These are phyloP conservation scores for Pugionium dolabratum DNA, from an alignment of 345 rosid species.

Conservation along the genomic window DNA sequence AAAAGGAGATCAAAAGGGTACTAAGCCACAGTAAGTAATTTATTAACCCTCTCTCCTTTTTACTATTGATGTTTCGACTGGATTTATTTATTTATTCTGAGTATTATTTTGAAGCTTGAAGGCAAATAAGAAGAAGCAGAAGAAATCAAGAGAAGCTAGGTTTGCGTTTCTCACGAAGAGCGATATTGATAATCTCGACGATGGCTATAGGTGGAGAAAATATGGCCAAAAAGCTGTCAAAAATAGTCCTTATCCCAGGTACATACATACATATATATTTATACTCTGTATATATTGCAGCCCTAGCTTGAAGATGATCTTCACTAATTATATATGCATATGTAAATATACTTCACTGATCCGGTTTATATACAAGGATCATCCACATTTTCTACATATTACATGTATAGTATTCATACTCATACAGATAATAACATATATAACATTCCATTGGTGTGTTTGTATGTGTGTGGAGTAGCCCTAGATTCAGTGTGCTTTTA, in stretches of 20 bases:
- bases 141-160: conserved; percentile 77
- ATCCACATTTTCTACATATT: conserved; percentile 20
- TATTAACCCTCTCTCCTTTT: background rate
- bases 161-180: conserved; percentile 97
- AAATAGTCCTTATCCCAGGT: conserved; percentile 98
- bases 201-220: conserved; percentile 96
- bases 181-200: conserved; percentile 93
- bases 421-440: background rate
- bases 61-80: background rate
- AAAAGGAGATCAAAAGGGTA: conserved; percentile 48
- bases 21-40: conserved; percentile 72
- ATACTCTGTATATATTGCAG: conserved; percentile 26
- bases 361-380: conserved; percentile 12
- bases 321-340: conserved; percentile 2
- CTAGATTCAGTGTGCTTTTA: conserved; percentile 31
- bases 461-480: conserved; percentile 29
- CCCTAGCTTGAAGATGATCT: conserved; percentile 24
- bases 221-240: conserved; percentile 99
- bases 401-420: background rate
- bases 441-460: background rate
- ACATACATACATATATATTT: background rate
- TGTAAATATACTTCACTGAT: conserved; percentile 21
- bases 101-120: conserved; percentile 58
- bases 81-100: conserved; percentile 4
- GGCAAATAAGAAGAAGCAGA: conserved; percentile 81